phyloP scores from a whole-genome alignment of 1,284 basidiomycete genomes.

The Irpex lacteus region DNA sequence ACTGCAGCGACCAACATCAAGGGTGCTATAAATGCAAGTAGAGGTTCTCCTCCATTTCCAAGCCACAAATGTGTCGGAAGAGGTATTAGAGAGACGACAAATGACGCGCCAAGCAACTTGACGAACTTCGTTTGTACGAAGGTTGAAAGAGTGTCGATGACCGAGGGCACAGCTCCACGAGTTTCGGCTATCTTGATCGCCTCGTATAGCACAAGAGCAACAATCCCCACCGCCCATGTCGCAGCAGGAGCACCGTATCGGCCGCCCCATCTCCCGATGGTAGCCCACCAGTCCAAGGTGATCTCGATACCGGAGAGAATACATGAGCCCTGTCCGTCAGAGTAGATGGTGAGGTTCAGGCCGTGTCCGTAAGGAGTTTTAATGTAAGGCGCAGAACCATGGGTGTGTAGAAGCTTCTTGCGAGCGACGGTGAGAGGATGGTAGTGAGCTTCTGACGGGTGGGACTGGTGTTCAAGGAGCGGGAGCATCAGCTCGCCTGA shows the following conservation, averaged over 20 bases:
- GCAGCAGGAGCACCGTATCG: slow-evolving; percentile 70
- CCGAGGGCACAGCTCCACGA: slow-evolving; percentile 24
- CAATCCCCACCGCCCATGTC: slow-evolving; percentile 70
- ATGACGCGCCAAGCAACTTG: slow-evolving; percentile 39
- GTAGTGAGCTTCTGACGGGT: slow-evolving; percentile 67
- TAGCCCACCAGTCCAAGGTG: slow-evolving; percentile 64
- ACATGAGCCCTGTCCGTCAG: slow-evolving; percentile 50
- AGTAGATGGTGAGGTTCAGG: slow-evolving; percentile 55
- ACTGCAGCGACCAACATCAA: slow-evolving; percentile 51
- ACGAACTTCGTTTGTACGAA: slow-evolving; percentile 42
- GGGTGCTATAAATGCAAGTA: slow-evolving; percentile 52
- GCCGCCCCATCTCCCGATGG: slow-evolving; percentile 63
- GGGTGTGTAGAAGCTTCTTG: slow-evolving; percentile 65
- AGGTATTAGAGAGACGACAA: slow-evolving; percentile 55
- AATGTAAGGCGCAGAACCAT: slow-evolving; percentile 68
- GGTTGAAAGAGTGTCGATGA: slow-evolving; percentile 37
- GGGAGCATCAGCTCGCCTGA: slow-evolving; percentile 51
- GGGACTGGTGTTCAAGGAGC: slow-evolving; percentile 56
- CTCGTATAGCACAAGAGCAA: slow-evolving; percentile 51
- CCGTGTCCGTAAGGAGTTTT: slow-evolving; percentile 32
- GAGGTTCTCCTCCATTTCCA: slow-evolving; percentile 50
- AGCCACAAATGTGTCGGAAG: slow-evolving; percentile 52
- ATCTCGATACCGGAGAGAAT: slow-evolving; percentile 44
- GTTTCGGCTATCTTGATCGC: slow-evolving; percentile 43
- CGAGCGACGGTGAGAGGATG: slow-evolving; percentile 43